phyloP scores from a whole-genome alignment of 441 rosid species.

The Pelargonium myrrhifolium region DNA sequence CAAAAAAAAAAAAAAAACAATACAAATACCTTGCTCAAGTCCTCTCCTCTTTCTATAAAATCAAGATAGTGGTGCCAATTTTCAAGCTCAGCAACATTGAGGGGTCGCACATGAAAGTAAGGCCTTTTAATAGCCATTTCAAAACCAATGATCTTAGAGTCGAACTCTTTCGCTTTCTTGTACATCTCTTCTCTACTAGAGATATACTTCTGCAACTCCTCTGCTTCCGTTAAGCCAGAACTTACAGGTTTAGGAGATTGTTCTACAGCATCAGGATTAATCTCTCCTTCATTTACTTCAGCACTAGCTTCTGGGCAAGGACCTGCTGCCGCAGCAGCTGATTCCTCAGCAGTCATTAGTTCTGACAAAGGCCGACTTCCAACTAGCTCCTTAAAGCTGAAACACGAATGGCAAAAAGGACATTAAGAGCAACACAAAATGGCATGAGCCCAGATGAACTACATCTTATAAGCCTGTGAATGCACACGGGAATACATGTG shows the following conservation, averaged over 20 bases:
- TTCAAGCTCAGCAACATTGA: constrained; percentile 80
- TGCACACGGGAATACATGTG: neutral
- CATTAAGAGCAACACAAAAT: constrained; percentile 13
- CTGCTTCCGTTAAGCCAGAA: constrained; percentile 73
- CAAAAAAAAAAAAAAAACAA: constrained; percentile 28
- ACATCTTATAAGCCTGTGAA: neutral
- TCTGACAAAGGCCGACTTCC: constrained; percentile 72
- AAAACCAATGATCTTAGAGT: constrained; percentile 78
- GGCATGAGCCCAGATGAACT: neutral
- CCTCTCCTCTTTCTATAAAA: constrained; percentile 73
- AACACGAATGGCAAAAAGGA: constrained; percentile 22
- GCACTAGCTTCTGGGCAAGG: constrained; percentile 35
- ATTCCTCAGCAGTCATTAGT: constrained; percentile 66
- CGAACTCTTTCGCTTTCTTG: constrained; percentile 88
- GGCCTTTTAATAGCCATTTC: constrained; percentile 95
- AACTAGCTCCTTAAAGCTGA: constrained; percentile 81
- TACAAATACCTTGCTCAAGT: constrained; percentile 80
- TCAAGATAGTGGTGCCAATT: constrained; percentile 91
- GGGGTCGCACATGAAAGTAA: constrained; percentile 91
- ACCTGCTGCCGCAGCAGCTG: constrained; percentile 30
- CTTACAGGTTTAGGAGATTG: constrained; percentile 48
- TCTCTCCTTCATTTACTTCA: constrained; percentile 48
- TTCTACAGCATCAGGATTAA: constrained; percentile 46
- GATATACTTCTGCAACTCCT: constrained; percentile 93
- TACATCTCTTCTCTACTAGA: constrained; percentile 81